These are phyloP conservation scores for Saturnispora sanitii DNA, from an alignment of 805 yeast genomes.

Conservation along the genomic window DNA sequence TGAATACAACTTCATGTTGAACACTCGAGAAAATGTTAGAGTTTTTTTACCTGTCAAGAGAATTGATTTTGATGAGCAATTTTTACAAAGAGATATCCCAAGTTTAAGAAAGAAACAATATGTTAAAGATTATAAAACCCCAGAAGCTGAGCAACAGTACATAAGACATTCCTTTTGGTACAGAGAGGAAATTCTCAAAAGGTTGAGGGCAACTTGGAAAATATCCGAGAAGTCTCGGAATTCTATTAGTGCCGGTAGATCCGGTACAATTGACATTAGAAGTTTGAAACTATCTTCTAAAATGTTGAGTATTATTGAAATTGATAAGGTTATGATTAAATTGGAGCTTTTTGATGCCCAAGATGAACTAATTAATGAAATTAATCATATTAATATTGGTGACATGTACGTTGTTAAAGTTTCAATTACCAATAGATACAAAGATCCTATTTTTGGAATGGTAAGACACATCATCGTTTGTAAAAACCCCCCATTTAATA, in stretches of 20 bases:
- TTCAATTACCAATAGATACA: conserved; percentile 39
- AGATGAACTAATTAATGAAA: conserved; percentile 11
- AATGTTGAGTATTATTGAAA: conserved; percentile 48
- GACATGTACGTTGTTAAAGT: conserved; percentile 43
- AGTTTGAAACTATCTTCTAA: conserved; percentile 50
- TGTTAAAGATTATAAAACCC: conserved; percentile 44
- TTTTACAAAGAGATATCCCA: conserved; percentile 51
- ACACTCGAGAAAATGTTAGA: conserved; percentile 32
- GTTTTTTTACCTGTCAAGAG: conserved; percentile 63
- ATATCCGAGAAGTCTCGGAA: conserved; percentile 21
- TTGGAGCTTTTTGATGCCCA: conserved; percentile 23
- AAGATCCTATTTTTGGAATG: conserved; percentile 38
- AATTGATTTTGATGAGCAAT: conserved; percentile 33
- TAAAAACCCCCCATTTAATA: conserved; percentile 19
- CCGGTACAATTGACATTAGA: conserved; percentile 58
- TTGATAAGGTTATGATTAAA: conserved; percentile 37
- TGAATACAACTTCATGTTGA: conserved; percentile 13
- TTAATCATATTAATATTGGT: conserved; percentile 32
- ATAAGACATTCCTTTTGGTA: conserved; percentile 74
- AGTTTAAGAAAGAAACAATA: conserved; percentile 63
- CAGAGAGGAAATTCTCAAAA: conserved; percentile 50
- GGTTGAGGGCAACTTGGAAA: conserved; percentile 60
- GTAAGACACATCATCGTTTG: conserved; percentile 49
- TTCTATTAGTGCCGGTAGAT: conserved; percentile 26
- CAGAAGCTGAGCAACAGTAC: conserved; percentile 45